These are phyloP conservation scores for Kodamaea hsintzibuensis DNA, from an alignment of 805 yeast genomes.

Conservation along the genomic window DNA sequence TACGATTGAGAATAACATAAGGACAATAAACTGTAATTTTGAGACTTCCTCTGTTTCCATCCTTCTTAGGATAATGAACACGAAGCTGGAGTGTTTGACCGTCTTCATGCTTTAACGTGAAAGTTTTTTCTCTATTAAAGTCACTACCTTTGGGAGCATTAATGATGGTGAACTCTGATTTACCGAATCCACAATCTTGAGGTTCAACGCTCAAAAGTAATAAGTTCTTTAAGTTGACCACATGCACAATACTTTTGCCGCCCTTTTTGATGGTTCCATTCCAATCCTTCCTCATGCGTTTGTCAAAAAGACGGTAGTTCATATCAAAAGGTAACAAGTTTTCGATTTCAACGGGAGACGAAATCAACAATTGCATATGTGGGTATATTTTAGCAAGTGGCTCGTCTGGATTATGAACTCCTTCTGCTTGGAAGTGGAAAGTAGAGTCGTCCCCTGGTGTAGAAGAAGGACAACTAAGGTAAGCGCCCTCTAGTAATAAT, in stretches of 20 bases:
- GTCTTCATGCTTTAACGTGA: constrained; percentile 55
- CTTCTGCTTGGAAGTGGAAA: constrained; percentile 73
- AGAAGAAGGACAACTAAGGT: constrained; percentile 60
- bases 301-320: constrained; percentile 73
- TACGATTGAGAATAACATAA: constrained; percentile 77
- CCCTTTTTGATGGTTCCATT: constrained; percentile 63
- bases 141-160: constrained; percentile 56
- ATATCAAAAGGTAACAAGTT: constrained; percentile 84
- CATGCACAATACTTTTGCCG: constrained; percentile 71
- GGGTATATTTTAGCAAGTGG: constrained; percentile 79
- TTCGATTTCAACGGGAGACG: constrained; percentile 85
- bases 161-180: constrained; percentile 75
- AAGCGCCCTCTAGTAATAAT: constrained; percentile 47
- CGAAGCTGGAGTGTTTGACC: constrained; percentile 68
- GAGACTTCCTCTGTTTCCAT: constrained; percentile 57
- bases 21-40: constrained; percentile 78
- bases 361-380: constrained; percentile 70
- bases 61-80: constrained; percentile 59
- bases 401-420: constrained; percentile 62
- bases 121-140: constrained; percentile 53
- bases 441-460: constrained; percentile 40
- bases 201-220: constrained; percentile 72
- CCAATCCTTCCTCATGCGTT: constrained; percentile 68
- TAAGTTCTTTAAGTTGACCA: constrained; percentile 70
- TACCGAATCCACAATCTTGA: constrained; percentile 56